Percentiles rank a stretch among this genome's conserved stretches.
These are phyloP conservation scores for Podaxis sp. DNA, from an alignment of 768 basidiomycete species.

Conservation along the genomic window DNA sequence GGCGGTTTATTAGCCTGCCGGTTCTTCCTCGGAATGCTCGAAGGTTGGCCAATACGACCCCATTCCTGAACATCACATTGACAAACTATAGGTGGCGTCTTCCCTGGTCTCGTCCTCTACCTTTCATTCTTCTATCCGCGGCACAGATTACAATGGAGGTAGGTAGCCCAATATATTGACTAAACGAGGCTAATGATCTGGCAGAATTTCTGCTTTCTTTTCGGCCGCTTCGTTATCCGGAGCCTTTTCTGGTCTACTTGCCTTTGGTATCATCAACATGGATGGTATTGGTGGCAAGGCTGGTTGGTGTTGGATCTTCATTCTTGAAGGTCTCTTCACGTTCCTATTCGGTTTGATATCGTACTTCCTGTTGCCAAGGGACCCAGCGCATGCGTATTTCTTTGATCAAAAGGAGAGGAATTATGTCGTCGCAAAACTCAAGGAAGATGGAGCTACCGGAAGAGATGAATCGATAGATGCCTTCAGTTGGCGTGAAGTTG, in stretches of 20 bases:
- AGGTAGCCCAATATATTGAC: conserved; percentile 3
- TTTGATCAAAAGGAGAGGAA: conserved; percentile 44
- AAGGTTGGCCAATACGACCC: conserved; percentile 23
- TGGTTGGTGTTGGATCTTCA: conserved; percentile 71
- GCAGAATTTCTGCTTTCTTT: conserved; percentile 44
- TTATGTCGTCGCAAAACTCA: conserved; percentile 37
- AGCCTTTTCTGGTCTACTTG: conserved; percentile 67
- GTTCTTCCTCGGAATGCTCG: conserved; percentile 50
- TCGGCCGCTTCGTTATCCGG: conserved; percentile 54
- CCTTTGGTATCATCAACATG: conserved; percentile 62
- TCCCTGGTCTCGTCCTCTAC: conserved; percentile 54
- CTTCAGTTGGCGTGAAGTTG: conserved; percentile 58
- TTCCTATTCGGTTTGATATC: conserved; percentile 48
- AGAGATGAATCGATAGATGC: conserved; percentile 30
- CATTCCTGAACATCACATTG: neutral
- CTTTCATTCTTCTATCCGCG: conserved; percentile 55
- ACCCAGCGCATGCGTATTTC: conserved; percentile 40
- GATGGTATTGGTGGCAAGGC: conserved; percentile 46
- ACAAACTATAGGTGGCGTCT: conserved; percentile 43
- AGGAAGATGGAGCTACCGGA: conserved; percentile 35
- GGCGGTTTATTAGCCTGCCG: conserved; percentile 40
- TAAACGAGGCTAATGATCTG: conserved; percentile 21
- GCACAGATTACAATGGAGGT: conserved; percentile 45
- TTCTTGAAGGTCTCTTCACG: conserved; percentile 64
- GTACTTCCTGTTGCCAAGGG: conserved; percentile 40